Conservation (phyloP, 1,139 yeast species). For the Pneumocystis wakefieldiae region DNA sequence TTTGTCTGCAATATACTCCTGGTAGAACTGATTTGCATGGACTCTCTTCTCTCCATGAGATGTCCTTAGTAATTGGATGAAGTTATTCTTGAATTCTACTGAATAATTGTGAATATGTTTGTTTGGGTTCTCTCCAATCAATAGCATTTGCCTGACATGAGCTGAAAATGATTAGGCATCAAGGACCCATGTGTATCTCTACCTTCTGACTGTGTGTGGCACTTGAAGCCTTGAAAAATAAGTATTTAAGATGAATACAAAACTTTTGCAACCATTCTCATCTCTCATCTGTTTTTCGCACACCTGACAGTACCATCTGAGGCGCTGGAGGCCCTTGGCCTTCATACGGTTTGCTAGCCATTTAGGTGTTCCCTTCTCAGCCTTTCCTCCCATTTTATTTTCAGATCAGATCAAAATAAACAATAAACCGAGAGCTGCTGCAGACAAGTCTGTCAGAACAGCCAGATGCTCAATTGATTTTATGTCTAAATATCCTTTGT, state of each 20-base stretch:
- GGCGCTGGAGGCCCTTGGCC: conserved; percentile 70
- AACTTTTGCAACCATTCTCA: conserved; percentile 47
- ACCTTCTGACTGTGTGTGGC: conserved; percentile 65
- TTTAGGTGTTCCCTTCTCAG: conserved; percentile 74
- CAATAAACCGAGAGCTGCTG: neutral
- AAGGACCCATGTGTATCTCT: no score
- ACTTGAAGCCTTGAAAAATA: conserved; percentile 35
- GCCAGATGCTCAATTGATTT: neutral
- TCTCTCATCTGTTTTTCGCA: conserved; percentile 91
- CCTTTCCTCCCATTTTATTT: conserved; percentile 19
- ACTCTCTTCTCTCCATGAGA: conserved; percentile 72
- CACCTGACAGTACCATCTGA: conserved; percentile 78
- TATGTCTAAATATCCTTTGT: neutral
- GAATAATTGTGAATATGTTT: conserved; percentile 47
- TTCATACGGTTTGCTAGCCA: conserved; percentile 64
- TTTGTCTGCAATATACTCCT: conserved; percentile 44
- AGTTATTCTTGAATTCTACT: conserved; percentile 44
- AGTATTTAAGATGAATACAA: neutral
- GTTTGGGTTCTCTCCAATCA: conserved; percentile 31
- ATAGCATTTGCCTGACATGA: conserved; percentile 44
- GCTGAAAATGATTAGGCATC: neutral
- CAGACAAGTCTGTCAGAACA: neutral
- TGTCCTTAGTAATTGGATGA: conserved; percentile 44
- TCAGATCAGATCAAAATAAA: neutral
- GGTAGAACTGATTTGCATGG: conserved; percentile 75